phyloP scores from a whole-genome alignment of 2,329 filamentous ascomycete genomes.

The Colletotrichum sp. region DNA sequence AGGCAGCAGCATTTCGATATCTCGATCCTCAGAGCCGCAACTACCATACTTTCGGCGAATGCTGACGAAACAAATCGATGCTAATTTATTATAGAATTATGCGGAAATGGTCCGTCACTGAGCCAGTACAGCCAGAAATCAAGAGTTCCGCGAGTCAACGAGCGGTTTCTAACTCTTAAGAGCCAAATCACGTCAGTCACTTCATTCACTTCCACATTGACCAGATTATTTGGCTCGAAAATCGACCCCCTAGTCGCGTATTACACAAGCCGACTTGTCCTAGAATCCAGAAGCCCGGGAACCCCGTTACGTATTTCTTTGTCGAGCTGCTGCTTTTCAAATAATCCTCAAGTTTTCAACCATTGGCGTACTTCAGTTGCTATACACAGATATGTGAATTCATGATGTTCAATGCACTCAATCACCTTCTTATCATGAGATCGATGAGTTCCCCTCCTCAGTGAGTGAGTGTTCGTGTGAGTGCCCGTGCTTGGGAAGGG shows the following conservation, averaged over 20 bases:
- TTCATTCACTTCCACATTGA: no score
- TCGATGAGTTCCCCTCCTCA: not conserved
- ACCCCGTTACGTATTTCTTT: no score
- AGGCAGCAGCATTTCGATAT: not conserved
- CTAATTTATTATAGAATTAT: fast-evolving
- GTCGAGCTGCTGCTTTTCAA: no score
- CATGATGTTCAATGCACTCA: fast-evolving
- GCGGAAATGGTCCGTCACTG: fast-evolving
- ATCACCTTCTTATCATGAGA: not conserved
- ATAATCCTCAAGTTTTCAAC: no score
- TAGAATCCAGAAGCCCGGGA: no score
- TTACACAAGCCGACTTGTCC: no score
- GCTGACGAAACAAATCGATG: fast-evolving
- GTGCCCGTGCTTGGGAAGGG: not conserved
- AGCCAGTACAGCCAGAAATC: fast-evolving
- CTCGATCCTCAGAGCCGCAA: not conserved
- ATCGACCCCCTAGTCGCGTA: no score
- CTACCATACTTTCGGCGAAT: not conserved
- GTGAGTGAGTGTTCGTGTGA: not conserved
- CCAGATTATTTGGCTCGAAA: no score
- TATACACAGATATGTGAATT: not conserved
- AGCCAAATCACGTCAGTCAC: no score
- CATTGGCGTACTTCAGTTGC: no score
- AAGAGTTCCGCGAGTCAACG: not conserved
- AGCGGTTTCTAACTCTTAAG: no score